Evolutionary conservation across 768 basidiomycete genomes (phyloP), one percentile per base, ranked within the genome.

Genomic region (Gymnopilus dilepis): DNA sequence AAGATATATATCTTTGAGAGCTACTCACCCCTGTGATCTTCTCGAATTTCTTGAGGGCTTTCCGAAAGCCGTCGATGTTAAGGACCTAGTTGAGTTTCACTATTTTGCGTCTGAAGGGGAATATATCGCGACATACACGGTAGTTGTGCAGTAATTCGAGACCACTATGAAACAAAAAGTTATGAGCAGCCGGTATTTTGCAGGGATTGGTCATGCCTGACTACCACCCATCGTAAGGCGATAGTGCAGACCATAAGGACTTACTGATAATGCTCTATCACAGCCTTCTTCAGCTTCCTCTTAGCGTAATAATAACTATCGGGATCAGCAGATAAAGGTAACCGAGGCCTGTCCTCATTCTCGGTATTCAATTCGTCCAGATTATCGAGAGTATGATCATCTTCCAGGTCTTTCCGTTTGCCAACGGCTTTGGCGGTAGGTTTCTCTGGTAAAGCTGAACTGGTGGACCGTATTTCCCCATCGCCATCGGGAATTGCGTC

Each of bases 111-210:
- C 1, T n/a, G 5, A 15, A 0, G 53, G 26, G 13, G 19, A 42
- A 15, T 3, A 7, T 9, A 17, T 50, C 47, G 3, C 41, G 2
- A 71, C 85, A 15, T 70, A 94, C 94, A 31, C 94, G 84, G 73
- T 97, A 99, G 70, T 94, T 94, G 67, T 94, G 92, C 62, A 99
- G 79, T 54, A 90, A 77, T 70, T 97, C 95, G 21, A 97, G 77
- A 9, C 85, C 90, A 17, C 94, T 91, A 67, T 13, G 24, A 48
- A 53, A 30, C 34, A 50, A 22, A 56, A 24, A 15, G 45, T 9
- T 50, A 45, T 6, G 40, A 6, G 26, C 19, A 51, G 4, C 24
- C 37, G 22, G 47, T 28, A 19, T 60, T 19, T 37, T 31, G 31
- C 22, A 56, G 26, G 21, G 33, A 48, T 9, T 12, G 31, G 19